A percentile compares a stretch with the other conserved stretches of the same genome.
phyloP scores from a whole-genome alignment of 495 filamentous ascomycete genomes.

The Penicillium mononematosum region DNA sequence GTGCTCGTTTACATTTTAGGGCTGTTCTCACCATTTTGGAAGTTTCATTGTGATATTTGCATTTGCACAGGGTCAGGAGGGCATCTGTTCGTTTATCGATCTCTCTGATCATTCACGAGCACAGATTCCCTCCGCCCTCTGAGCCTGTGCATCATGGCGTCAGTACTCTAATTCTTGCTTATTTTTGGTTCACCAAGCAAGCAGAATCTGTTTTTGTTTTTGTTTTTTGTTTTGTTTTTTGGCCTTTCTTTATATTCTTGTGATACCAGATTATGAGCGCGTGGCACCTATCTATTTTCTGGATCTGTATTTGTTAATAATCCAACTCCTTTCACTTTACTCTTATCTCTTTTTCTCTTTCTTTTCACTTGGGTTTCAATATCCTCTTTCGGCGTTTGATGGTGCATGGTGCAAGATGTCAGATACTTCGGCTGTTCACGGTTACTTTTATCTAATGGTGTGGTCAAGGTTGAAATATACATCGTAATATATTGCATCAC shows the following conservation, averaged over 20 bases:
- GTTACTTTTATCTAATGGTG: neutral
- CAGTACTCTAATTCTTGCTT: constrained; percentile 25
- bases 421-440: neutral
- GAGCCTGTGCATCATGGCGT: constrained; percentile 30
- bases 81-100: neutral
- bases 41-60: constrained; percentile 12
- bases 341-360: constrained; percentile 10
- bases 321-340: constrained; percentile 17
- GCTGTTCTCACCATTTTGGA: constrained; percentile 13
- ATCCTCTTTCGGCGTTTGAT: neutral
- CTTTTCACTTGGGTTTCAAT: neutral
- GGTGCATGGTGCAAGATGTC: neutral
- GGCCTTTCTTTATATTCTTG: constrained; percentile 19
- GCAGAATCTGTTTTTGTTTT: constrained; percentile 6
- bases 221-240: neutral
- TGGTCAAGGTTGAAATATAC: neutral
- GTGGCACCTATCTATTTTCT: constrained; percentile 32
- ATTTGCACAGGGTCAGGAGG: constrained; percentile 25
- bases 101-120: constrained; percentile 12
- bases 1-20: constrained; percentile 2
- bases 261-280: constrained; percentile 44
- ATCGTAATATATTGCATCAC: neutral
- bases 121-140: constrained; percentile 15
- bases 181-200: constrained; percentile 13
- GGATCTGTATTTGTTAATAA: constrained; percentile 38